Conservation (phyloP, 164 flowering plant genomes). For the Litsea cubeba region DNA sequence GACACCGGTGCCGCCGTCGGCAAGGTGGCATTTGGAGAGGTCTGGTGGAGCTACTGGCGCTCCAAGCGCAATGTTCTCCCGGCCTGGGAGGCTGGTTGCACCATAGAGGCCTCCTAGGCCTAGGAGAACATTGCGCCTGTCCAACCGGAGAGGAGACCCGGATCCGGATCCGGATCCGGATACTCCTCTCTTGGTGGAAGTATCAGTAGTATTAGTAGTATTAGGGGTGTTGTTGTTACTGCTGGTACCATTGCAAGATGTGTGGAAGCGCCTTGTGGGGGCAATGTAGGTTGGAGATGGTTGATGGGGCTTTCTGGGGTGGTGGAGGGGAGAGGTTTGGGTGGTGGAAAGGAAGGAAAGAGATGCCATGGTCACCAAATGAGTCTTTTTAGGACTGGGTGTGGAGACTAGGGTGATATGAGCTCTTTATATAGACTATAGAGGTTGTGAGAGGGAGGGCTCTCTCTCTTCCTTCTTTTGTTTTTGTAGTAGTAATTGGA, state of each 20-base stretch:
- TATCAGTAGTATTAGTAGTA: slow-evolving; percentile 1
- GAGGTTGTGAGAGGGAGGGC: too few species aligned
- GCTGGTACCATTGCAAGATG: not conserved
- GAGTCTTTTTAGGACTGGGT: too few species aligned
- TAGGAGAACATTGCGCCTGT: slow-evolving; percentile 3
- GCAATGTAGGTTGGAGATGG: not conserved
- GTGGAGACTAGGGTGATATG: too few species aligned
- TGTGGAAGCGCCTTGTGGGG: not conserved
- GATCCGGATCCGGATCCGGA: not conserved
- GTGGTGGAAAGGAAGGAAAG: not conserved
- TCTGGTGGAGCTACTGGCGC: not conserved
- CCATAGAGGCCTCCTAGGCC: slow-evolving; percentile 3
- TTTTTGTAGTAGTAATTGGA: too few species aligned
- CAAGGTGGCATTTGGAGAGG: not conserved
- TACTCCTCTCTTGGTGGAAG: not conserved
- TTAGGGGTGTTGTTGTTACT: not conserved
- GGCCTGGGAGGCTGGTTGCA: not conserved
- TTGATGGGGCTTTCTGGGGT: not conserved
- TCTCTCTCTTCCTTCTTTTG: too few species aligned
- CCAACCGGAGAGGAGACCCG: not conserved
- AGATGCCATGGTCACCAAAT: not conserved
- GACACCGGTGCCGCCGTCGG: not conserved
- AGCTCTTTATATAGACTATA: too few species aligned
- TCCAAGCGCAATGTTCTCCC: not conserved
- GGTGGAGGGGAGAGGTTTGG: not conserved